Conservation (phyloP, 306 rosid species). For the Rosa rugosa region DNA sequence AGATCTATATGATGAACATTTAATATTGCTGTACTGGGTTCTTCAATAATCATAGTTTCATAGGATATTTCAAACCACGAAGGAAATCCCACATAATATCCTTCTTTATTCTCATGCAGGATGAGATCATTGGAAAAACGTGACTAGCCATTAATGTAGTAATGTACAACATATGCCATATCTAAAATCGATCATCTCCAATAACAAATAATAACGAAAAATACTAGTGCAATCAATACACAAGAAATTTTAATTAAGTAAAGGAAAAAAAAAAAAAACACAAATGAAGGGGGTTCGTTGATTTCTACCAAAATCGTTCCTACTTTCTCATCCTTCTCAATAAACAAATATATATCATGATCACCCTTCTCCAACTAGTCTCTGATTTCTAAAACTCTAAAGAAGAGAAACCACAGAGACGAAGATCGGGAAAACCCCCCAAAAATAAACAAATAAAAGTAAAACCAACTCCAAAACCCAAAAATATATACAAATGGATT, state of each 20-base stretch:
- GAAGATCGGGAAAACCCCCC: constrained; percentile 4
- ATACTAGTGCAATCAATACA: not conserved
- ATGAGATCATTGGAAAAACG: not conserved
- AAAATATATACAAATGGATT: constrained; percentile 27
- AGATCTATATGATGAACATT: not conserved
- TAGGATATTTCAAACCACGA: not conserved
- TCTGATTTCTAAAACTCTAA: not conserved
- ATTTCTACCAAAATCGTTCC: constrained; percentile 13
- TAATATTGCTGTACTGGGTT: not conserved
- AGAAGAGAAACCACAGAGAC: not conserved
- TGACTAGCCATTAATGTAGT: not conserved
- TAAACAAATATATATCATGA: constrained; percentile 21
- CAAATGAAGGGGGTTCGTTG: not conserved
- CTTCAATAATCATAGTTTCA: not conserved
- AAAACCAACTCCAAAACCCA: constrained; percentile 23
- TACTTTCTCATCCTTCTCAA: constrained; percentile 1
- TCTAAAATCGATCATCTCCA: not conserved
- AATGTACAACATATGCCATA: not conserved
- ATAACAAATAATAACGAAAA: too few species aligned
- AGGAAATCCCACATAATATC: not conserved
- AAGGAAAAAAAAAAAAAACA: not conserved
- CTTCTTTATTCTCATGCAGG: not conserved
- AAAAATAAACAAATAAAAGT: not conserved
- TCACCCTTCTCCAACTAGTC: not conserved
- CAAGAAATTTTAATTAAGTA: not conserved